These are phyloP conservation scores for Paramyrothecium sp. DNA, from an alignment of 2,329 filamentous ascomycete genomes.

Conservation along the genomic window DNA sequence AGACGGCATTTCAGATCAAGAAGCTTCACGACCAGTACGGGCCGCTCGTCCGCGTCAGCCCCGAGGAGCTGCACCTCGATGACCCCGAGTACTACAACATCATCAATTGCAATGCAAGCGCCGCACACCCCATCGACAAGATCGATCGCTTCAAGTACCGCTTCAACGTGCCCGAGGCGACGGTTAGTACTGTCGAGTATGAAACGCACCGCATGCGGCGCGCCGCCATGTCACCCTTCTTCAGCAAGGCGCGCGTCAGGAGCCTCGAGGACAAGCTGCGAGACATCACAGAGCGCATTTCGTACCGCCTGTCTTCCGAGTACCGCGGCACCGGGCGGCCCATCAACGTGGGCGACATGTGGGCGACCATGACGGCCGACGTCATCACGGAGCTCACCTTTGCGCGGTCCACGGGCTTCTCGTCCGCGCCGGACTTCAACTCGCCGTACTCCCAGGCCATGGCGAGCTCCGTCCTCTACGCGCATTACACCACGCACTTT, in stretches of 20 bases:
- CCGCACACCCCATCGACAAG: not conserved
- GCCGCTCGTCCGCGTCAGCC: not conserved
- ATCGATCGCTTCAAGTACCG: not conserved
- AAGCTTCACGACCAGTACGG: constrained; percentile 11
- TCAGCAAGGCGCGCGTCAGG: not conserved
- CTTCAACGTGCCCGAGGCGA: not conserved
- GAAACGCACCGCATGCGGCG: not conserved
- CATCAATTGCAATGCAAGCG: not conserved
- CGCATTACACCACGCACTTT: not conserved
- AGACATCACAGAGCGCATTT: not conserved
- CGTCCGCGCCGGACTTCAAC: not conserved
- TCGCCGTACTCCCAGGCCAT: not conserved
- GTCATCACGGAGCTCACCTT: not conserved
- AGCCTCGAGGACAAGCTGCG: not conserved
- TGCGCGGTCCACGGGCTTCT: not conserved
- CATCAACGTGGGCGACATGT: not conserved
- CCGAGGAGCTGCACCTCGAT: not conserved
- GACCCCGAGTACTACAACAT: not conserved
- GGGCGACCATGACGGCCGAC: not conserved
- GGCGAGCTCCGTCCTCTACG: not conserved
- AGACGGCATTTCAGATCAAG: constrained; percentile 5
- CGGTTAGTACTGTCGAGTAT: not conserved
- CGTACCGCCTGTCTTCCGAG: not conserved
- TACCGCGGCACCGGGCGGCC: not conserved
- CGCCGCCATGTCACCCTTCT: not conserved